Evolutionary conservation across 371 early-diverging fungal genomes (phyloP).

Genomic region (Mortierella sp.): DNA sequence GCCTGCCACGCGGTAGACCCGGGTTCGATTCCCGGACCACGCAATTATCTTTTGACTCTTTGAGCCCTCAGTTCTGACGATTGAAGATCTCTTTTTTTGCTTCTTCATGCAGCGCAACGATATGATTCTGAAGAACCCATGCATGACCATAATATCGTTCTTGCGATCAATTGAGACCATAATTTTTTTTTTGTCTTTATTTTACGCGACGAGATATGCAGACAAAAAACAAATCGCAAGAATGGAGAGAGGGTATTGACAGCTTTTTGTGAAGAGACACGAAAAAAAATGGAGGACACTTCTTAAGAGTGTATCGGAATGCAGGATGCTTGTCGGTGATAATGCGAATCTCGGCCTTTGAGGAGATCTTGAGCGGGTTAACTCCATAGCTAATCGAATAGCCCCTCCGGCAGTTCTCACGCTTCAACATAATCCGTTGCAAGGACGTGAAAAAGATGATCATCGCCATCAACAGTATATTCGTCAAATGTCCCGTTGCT

Average conservation of each 20-base stretch:
- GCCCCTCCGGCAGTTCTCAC: conserved; percentile 39
- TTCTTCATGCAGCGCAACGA: no score
- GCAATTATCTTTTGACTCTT: background rate
- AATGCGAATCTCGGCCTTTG: conserved; percentile 44
- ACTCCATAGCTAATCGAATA: conserved; percentile 48
- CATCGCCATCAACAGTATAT: conserved; percentile 9
- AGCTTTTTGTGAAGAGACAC: background rate
- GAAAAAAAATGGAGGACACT: background rate
- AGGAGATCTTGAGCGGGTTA: conserved; percentile 37
- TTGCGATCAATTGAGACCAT: no score
- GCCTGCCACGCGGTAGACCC: background rate
- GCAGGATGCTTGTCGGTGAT: conserved; percentile 42
- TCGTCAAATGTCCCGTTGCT: conserved; percentile 33
- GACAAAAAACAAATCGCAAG: no score
- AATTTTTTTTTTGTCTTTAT: background rate
- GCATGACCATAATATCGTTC: no score
- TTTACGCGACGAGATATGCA: no score
- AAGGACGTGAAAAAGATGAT: conserved; percentile 12
- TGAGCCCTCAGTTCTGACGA: no score
- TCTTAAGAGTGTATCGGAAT: conserved; percentile 42
- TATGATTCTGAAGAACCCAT: no score
- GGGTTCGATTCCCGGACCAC: conserved; percentile 4
- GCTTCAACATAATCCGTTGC: conserved; percentile 29
- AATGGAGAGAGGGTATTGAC: background rate
- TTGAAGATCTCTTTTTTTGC: background rate